phyloP scores from a whole-genome alignment of 139 green algal genomes.

The Pleodorina starrii region DNA sequence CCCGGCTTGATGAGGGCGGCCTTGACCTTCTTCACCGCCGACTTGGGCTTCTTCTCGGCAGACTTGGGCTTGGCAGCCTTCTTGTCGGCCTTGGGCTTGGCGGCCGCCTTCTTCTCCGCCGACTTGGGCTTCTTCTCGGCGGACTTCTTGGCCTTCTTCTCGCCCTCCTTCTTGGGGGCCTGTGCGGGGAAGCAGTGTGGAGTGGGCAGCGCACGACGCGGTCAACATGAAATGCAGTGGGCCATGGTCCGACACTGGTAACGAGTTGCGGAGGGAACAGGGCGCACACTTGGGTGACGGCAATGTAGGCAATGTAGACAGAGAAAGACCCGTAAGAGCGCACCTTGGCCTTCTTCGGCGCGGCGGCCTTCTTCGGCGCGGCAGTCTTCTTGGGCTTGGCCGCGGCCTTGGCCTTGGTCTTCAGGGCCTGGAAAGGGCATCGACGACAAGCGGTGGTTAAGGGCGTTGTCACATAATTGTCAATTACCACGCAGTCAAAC shows the following conservation, averaged over 20 bases:
- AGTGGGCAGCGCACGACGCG: too few species aligned
- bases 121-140: slow-evolving; percentile 51
- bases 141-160: slow-evolving; percentile 50
- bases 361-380: slow-evolving; percentile 59
- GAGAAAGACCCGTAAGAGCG: neutral
- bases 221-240: too few species aligned
- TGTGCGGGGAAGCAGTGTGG: too few species aligned
- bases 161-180: slow-evolving; percentile 56
- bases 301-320: too few species aligned
- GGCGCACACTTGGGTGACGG: too few species aligned
- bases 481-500: too few species aligned
- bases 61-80: slow-evolving; percentile 24
- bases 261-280: too few species aligned
- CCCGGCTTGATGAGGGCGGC: slow-evolving; percentile 50
- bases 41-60: slow-evolving; percentile 47
- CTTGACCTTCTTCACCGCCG: slow-evolving; percentile 37
- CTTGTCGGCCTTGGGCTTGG: slow-evolving; percentile 53
- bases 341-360: slow-evolving; percentile 57
- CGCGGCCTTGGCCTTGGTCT: slow-evolving; percentile 49
- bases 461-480: neutral
- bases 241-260: too few species aligned
- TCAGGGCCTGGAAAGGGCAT: neutral
- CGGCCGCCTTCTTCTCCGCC: slow-evolving; percentile 42
- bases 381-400: slow-evolving; percentile 33
- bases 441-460: too few species aligned